Percentiles rank a stretch among this genome's conserved stretches.
These are phyloP conservation scores for Kazachstania kunashirensis DNA, from an alignment of 805 yeast genomes.

Conservation along the genomic window DNA sequence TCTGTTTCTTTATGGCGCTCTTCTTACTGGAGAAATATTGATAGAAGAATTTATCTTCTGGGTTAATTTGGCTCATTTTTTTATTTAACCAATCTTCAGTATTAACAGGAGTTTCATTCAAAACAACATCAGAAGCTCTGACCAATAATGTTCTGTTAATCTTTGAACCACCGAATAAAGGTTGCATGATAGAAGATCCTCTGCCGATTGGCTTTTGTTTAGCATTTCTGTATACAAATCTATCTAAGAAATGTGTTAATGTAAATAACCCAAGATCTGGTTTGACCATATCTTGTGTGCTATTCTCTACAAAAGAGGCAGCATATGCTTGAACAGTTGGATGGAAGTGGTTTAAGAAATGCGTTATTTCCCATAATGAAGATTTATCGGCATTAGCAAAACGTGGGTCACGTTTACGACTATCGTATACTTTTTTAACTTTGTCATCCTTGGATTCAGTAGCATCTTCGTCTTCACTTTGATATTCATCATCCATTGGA, in stretches of 20 bases:
- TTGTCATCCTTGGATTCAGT: conserved; percentile 25
- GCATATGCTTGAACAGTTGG: conserved; percentile 87
- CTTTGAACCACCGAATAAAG: conserved; percentile 63
- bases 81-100: conserved; percentile 74
- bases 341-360: conserved; percentile 74
- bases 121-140: conserved; percentile 42
- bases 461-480: conserved; percentile 38
- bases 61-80: conserved; percentile 56
- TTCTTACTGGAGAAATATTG: conserved; percentile 69
- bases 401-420: conserved; percentile 86
- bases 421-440: conserved; percentile 47
- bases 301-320: conserved; percentile 44
- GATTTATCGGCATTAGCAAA: conserved; percentile 77
- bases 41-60: conserved; percentile 82
- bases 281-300: conserved; percentile 40
- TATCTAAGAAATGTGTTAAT: conserved; percentile 81
- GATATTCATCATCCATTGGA: conserved; percentile 41
- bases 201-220: conserved; percentile 63
- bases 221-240: conserved; percentile 90
- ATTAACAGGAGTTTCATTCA: conserved; percentile 59
- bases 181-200: conserved; percentile 96
- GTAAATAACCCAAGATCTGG: conserved; percentile 90
- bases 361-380: conserved; percentile 78
- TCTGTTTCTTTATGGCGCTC: conserved; percentile 27
- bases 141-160: conserved; percentile 63